These are phyloP conservation scores for Dendrothele bispora DNA, from an alignment of 768 basidiomycete genomes.

Conservation along the genomic window DNA sequence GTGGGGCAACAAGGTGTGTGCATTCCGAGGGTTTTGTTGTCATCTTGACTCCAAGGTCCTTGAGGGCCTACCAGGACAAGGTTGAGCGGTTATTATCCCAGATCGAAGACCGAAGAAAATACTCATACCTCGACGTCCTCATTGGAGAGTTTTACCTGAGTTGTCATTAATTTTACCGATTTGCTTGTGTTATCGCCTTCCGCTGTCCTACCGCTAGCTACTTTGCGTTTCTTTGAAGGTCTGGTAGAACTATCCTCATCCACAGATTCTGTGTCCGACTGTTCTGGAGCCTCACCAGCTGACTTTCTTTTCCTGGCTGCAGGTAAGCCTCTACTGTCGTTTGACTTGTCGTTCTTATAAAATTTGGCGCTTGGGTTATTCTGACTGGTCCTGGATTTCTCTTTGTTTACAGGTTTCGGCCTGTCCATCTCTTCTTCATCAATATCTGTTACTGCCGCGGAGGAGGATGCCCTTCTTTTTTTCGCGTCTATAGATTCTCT, in stretches of 20 bases:
- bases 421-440: slow-evolving; percentile 25
- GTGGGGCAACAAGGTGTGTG: slow-evolving; percentile 75
- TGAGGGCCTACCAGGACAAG: slow-evolving; percentile 48
- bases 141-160: slow-evolving; percentile 59
- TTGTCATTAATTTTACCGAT: slow-evolving; percentile 61
- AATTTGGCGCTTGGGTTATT: slow-evolving; percentile 6
- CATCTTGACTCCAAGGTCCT: slow-evolving; percentile 65
- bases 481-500: slow-evolving; percentile 32
- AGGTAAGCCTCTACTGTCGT: not conserved
- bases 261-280: no score
- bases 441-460: slow-evolving; percentile 14
- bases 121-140: slow-evolving; percentile 57
- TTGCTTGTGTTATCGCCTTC: slow-evolving; percentile 20
- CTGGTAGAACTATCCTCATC: no score
- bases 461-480: slow-evolving; percentile 24
- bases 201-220: slow-evolving; percentile 2
- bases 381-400: not conserved
- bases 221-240: slow-evolving; percentile 5
- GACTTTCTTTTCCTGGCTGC: slow-evolving; percentile 4
- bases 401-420: slow-evolving; percentile 6
- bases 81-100: not conserved
- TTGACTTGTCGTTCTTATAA: slow-evolving; percentile 10
- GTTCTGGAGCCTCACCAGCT: slow-evolving; percentile 2
- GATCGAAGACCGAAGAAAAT: not conserved
- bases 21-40: slow-evolving; percentile 63